Percentiles rank a stretch among this genome's conserved stretches.
Evolutionary conservation across 768 basidiomycete genomes (phyloP).

Genomic region (Lactarius hatsudake): DNA sequence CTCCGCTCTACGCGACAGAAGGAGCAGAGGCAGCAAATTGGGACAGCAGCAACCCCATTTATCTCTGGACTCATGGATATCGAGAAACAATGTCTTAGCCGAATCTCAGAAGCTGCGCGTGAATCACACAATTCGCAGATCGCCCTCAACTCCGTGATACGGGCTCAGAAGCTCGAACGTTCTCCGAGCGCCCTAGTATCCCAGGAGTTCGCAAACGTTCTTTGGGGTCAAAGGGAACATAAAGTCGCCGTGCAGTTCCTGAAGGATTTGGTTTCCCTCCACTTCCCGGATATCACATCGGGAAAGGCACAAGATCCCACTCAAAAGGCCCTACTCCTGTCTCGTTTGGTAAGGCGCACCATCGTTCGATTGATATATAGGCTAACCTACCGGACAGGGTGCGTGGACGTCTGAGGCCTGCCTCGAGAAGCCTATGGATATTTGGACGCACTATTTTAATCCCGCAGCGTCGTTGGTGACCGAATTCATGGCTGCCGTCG

Average conservation of each 20-base stretch:
- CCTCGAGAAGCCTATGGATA: slow-evolving; percentile 71
- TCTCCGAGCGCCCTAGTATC: slow-evolving; percentile 52
- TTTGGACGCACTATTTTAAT: slow-evolving; percentile 67
- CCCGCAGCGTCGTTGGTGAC: slow-evolving; percentile 47
- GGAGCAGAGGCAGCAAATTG: slow-evolving; percentile 75
- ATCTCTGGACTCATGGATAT: slow-evolving; percentile 48
- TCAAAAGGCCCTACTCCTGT: slow-evolving; percentile 46
- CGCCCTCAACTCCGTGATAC: slow-evolving; percentile 80
- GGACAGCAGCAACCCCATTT: slow-evolving; percentile 59
- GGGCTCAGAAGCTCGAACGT: slow-evolving; percentile 62
- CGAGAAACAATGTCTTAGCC: slow-evolving; percentile 69
- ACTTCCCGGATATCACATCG: slow-evolving; percentile 23
- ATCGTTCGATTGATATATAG: neutral
- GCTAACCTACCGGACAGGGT: slow-evolving; percentile 50
- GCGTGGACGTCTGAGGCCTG: slow-evolving; percentile 89
- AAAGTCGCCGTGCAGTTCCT: slow-evolving; percentile 76
- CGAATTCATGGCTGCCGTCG: slow-evolving; percentile 16
- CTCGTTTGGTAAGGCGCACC: slow-evolving; percentile 56
- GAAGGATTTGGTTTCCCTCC: slow-evolving; percentile 39
- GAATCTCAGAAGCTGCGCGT: slow-evolving; percentile 71
- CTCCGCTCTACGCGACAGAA: slow-evolving; percentile 65
- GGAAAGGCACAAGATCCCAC: slow-evolving; percentile 8
- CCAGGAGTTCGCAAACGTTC: slow-evolving; percentile 83
- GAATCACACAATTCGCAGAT: slow-evolving; percentile 67
- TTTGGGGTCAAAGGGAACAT: slow-evolving; percentile 88